A percentile compares a stretch with the other conserved stretches of the same genome.
Conservation (phyloP, 331 rosid genomes). For the Rosa hybrid region DNA sequence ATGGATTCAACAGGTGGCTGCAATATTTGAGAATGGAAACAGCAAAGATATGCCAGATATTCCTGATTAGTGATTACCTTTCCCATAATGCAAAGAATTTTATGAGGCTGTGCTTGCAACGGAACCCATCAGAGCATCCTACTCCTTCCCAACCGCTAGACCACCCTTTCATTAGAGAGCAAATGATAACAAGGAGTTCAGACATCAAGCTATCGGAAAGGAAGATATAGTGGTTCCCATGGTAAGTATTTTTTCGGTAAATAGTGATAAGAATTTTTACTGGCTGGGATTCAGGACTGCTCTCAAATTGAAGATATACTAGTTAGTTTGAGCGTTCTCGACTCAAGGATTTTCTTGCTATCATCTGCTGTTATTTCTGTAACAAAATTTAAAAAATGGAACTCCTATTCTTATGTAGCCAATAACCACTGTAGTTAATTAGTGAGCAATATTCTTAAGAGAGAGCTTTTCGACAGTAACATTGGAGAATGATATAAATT, state of each 20-base stretch:
- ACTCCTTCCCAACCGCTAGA: conserved; percentile 60
- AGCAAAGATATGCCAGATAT: conserved; percentile 89
- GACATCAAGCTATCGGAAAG: conserved; percentile 50
- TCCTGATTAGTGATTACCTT: conserved; percentile 60
- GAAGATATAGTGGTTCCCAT: conserved; percentile 50
- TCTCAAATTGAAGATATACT: neutral
- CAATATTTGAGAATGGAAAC: conserved; percentile 87
- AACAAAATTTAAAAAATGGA: neutral
- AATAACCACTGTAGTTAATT: neutral
- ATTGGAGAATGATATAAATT: neutral
- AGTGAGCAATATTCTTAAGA: neutral
- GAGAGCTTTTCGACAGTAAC: neutral
- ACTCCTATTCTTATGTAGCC: neutral
- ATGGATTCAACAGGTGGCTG: conserved; percentile 72
- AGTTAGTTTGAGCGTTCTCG: neutral
- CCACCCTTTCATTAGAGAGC: conserved; percentile 86
- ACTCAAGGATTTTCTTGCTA: neutral
- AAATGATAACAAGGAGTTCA: conserved; percentile 58
- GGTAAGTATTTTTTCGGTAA: conserved; percentile 21
- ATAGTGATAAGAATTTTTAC: neutral
- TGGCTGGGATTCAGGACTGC: neutral
- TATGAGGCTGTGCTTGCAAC: conserved; percentile 74
- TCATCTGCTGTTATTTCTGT: neutral
- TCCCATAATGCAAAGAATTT: conserved; percentile 74
- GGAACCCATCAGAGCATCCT: conserved; percentile 82